Conservation (phyloP, 352 stramenopile species). For the Phytopythium kandeliae region DNA sequence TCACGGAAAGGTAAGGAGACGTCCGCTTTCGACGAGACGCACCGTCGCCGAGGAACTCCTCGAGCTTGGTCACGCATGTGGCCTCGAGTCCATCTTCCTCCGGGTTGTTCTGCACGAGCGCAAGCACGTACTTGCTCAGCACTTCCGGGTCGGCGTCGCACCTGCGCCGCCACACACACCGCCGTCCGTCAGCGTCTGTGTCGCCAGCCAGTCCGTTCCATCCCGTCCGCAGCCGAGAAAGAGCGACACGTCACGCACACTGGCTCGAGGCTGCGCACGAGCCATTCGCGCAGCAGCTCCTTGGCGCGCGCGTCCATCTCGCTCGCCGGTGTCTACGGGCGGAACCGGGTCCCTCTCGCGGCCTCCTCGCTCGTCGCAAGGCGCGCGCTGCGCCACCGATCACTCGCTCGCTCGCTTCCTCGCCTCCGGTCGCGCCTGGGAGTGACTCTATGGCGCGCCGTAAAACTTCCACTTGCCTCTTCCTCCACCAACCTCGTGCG, state of each 20-base stretch:
- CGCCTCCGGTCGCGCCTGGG: no score
- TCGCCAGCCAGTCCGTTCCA: no score
- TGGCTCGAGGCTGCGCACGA: constrained; percentile 79
- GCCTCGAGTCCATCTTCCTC: constrained; percentile 62
- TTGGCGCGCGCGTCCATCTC: constrained; percentile 74
- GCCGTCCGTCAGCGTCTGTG: no score
- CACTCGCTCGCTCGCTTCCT: background rate
- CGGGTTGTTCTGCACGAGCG: constrained; percentile 80
- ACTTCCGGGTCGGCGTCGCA: constrained; percentile 84
- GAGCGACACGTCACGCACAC: constrained; percentile 37
- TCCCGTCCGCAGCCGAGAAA: background rate
- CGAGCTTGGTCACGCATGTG: constrained; percentile 69
- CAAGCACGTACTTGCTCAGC: constrained; percentile 84
- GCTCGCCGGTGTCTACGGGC: no score
- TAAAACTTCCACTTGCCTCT: constrained; percentile 1
- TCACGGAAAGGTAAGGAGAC: background rate
- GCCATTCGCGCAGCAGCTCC: constrained; percentile 82
- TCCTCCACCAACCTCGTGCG: no score
- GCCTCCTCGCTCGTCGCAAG: no score
- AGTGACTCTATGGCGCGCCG: no score
- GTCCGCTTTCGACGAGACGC: background rate
- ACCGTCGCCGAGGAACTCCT: constrained; percentile 86
- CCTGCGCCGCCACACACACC: no score
- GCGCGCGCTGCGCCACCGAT: background rate
- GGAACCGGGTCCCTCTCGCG: no score